A percentile compares a stretch with the other conserved stretches of the same genome.
Conservation (phyloP, 306 rosid genomes). For the Quercus variabilis region DNA sequence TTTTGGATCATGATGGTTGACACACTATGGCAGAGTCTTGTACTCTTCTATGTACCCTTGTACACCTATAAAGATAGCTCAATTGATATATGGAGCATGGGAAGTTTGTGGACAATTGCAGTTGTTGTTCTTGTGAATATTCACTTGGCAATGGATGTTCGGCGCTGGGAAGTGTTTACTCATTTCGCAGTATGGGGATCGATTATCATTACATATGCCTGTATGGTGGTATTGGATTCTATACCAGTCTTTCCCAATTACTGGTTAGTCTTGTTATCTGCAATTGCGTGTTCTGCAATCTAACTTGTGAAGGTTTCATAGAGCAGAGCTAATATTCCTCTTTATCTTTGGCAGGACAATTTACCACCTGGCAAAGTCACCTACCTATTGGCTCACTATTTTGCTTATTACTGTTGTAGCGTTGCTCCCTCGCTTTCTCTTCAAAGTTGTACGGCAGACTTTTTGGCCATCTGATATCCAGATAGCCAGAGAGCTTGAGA, state of each 20-base stretch:
- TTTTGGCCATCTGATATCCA: slow-evolving; percentile 93
- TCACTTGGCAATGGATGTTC: slow-evolving; percentile 92
- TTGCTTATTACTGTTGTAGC: slow-evolving; percentile 69
- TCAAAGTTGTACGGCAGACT: slow-evolving; percentile 62
- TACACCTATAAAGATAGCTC: slow-evolving; percentile 78
- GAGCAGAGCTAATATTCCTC: slow-evolving; percentile 24
- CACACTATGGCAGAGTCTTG: slow-evolving; percentile 99
- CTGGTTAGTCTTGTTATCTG: slow-evolving; percentile 64
- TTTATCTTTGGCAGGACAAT: slow-evolving; percentile 62
- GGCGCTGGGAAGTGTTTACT: slow-evolving; percentile 75
- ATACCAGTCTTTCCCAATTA: slow-evolving; percentile 79
- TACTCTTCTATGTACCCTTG: slow-evolving; percentile 72
- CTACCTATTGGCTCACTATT: slow-evolving; percentile 79
- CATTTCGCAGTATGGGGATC: slow-evolving; percentile 97
- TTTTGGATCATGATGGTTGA: slow-evolving; percentile 95
- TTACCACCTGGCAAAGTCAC: slow-evolving; percentile 63
- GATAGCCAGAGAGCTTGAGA: slow-evolving; percentile 80
- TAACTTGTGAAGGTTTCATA: neutral
- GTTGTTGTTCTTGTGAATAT: slow-evolving; percentile 90
- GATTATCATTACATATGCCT: slow-evolving; percentile 73
- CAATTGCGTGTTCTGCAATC: slow-evolving; percentile 11
- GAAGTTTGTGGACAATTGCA: slow-evolving; percentile 94
- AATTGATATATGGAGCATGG: slow-evolving; percentile 93
- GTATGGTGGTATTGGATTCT: slow-evolving; percentile 85
- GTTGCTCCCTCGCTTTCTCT: slow-evolving; percentile 80